Evolutionary conservation across 768 basidiomycete species (phyloP).

Genomic region (Termitomyces sp.): DNA sequence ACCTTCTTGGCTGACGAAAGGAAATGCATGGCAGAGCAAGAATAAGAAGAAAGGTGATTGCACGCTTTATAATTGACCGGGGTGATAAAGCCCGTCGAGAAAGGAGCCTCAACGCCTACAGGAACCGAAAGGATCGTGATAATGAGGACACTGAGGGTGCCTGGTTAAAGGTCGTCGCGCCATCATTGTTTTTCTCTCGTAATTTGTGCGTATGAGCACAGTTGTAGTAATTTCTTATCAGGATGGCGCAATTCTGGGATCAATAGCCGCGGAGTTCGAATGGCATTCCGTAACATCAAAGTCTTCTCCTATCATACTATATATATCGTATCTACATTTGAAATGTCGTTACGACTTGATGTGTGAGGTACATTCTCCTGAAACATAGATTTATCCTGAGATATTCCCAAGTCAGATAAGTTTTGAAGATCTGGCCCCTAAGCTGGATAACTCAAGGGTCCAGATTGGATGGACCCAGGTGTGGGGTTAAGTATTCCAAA

Average conservation of each 20-base stretch:
- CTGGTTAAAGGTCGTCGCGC: slow-evolving; percentile 2
- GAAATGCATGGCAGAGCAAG: slow-evolving; percentile 11
- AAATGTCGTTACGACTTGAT: neutral
- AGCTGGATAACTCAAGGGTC: neutral
- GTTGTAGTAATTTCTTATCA: slow-evolving; percentile 19
- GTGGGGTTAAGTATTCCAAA: neutral
- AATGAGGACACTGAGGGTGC: neutral
- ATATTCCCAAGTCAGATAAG: neutral
- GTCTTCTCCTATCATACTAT: neutral
- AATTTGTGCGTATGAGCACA: slow-evolving; percentile 17
- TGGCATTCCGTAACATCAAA: neutral
- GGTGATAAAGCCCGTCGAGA: neutral
- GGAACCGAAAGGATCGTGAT: neutral
- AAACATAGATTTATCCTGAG: neutral
- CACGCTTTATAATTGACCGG: neutral
- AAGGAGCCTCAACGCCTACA: neutral
- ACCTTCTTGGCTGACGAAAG: slow-evolving; percentile 35
- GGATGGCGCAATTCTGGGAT: slow-evolving; percentile 21
- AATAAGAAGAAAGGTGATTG: neutral
- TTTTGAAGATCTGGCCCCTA: neutral
- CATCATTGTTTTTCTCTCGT: slow-evolving; percentile 7
- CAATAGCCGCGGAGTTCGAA: slow-evolving; percentile 11
- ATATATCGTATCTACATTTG: neutral
- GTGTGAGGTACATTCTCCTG: neutral
- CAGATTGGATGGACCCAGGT: neutral